phyloP scores from a whole-genome alignment of 306 rosid genomes.

The Acacia acuminata region DNA sequence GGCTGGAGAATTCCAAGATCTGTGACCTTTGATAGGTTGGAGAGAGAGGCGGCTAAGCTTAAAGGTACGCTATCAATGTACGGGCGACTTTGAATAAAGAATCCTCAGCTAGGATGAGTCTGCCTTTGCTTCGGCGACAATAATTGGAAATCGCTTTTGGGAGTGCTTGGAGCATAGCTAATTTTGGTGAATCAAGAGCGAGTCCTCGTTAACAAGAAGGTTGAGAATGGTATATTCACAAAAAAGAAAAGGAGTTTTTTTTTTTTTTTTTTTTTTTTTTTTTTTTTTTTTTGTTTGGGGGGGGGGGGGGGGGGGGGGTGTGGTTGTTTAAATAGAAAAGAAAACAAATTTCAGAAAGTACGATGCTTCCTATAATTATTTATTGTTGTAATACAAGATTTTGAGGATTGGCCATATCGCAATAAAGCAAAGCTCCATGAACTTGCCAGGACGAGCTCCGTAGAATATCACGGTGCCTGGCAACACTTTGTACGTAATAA shows the following conservation, averaged over 20 bases:
- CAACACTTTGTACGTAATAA: not conserved
- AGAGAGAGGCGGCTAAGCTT: constrained; percentile 63
- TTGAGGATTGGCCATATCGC: not conserved
- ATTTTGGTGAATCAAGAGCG: constrained; percentile 19
- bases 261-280: too few relatives aligned
- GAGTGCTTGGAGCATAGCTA: constrained; percentile 3
- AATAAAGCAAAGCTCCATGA: not conserved
- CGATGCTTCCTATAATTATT: constrained; percentile 24
- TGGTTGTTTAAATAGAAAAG: not conserved
- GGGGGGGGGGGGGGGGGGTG: not conserved
- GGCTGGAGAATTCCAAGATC: constrained; percentile 79
- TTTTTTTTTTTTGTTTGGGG: too few relatives aligned
- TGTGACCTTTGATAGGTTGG: constrained; percentile 69
- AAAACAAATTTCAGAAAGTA: not conserved
- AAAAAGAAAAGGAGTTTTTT: not conserved
- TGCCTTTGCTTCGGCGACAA: constrained; percentile 5
- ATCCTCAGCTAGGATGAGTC: constrained; percentile 16
- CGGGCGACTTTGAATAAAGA: constrained; percentile 64
- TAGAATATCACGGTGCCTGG: not conserved
- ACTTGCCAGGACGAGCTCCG: not conserved
- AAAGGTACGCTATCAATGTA: constrained; percentile 61
- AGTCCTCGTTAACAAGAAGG: not conserved
- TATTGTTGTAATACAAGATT: not conserved
- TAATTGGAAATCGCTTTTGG: constrained; percentile 6
- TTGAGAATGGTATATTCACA: not conserved